Base-by-base conservation (phyloP, 1,284 basidiomycete genomes). In the Cutaneotrichosporon cavernicola region DNA sequence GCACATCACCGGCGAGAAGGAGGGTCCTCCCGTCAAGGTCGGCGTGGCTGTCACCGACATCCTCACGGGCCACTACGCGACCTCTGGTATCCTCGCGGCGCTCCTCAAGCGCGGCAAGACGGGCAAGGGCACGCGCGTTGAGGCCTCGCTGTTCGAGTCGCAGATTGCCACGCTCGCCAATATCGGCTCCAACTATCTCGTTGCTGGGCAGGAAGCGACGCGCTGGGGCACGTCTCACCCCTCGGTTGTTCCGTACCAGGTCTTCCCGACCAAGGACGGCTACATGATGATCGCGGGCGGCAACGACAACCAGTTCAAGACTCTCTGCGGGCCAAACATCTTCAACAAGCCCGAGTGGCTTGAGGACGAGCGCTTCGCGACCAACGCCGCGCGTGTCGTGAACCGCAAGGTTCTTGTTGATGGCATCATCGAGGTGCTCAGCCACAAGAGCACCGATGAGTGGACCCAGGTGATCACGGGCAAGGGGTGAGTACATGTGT, bases 211-310 rank as follows among this genome's bases (percentile, higher is more conserved):
- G 78, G 91, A 96, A 78, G 94, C 90, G 10, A 84, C 85, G n/a
- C 83, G 95, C 58, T 89, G 92, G 77, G 95, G 95, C 30, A 97
- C 95, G 34, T 86, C 90, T 1, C 95, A 98, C 76, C 75, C 91
- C 14, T 92, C 90, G 10, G 89, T 95, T 71, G 92, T 93, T 2
- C 92, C 92, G 0, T 96, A 95, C 80, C 90, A 95, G 78, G 91
- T 91, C 8, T 94, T 97, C 77, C 86, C 89, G 0, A 95, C 92
- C 76, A 86, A 87, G 73, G 88, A 93, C 75, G 90, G 90, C n/a
- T 93, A 88, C 76, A 81, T 97, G 65, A 96, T 97, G 92, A 88
- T 97, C 62, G 93, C 92, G 52, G 93, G 91, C 2, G 94, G 92
- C 1, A 97, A 96, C 80, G 88, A 96, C 74, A 88, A 86, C 69